Evolutionary conservation across 305 asterid species (phyloP).

Genomic region (Fraxinus xanthoxyloides): DNA sequence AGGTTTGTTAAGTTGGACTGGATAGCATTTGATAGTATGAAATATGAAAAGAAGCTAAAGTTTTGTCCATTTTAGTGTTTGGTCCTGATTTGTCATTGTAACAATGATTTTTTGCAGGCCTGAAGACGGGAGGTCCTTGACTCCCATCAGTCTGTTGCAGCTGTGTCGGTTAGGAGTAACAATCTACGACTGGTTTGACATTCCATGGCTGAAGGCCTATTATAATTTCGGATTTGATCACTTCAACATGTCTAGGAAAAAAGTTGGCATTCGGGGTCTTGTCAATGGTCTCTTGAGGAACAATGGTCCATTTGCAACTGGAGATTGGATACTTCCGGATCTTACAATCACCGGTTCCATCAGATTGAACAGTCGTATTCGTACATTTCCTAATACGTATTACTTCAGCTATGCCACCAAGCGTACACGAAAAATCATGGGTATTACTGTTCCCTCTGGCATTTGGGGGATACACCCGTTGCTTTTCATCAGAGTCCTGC

Average conservation of each 20-base stretch:
- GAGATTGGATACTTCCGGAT: conserved; percentile 96
- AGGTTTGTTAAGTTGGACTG: background rate
- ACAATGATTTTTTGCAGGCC: conserved; percentile 45
- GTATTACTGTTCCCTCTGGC: conserved; percentile 76
- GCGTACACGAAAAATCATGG: conserved; percentile 63
- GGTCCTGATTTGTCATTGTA: background rate
- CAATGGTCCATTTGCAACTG: conserved; percentile 83
- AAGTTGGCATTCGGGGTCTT: conserved; percentile 75
- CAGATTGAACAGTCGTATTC: conserved; percentile 54
- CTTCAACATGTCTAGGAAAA: conserved; percentile 76
- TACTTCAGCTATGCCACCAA: conserved; percentile 97
- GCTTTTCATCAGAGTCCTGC: conserved; percentile 75
- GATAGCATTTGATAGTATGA: background rate
- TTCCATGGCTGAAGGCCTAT: conserved; percentile 70
- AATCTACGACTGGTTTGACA: conserved; percentile 91
- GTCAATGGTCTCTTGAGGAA: conserved; percentile 70
- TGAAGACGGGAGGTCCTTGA: conserved; percentile 79
- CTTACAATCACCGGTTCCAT: conserved; percentile 83
- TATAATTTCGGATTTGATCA: conserved; percentile 94
- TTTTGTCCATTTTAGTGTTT: background rate
- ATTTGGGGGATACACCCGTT: conserved; percentile 75
- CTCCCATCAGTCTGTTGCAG: conserved; percentile 76
- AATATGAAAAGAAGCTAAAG: background rate
- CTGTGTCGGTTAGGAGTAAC: conserved; percentile 80
- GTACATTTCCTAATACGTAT: conserved; percentile 72